Evolutionary conservation across 2,329 filamentous ascomycete species (phyloP).

Genomic region (Xylaria sp.): DNA sequence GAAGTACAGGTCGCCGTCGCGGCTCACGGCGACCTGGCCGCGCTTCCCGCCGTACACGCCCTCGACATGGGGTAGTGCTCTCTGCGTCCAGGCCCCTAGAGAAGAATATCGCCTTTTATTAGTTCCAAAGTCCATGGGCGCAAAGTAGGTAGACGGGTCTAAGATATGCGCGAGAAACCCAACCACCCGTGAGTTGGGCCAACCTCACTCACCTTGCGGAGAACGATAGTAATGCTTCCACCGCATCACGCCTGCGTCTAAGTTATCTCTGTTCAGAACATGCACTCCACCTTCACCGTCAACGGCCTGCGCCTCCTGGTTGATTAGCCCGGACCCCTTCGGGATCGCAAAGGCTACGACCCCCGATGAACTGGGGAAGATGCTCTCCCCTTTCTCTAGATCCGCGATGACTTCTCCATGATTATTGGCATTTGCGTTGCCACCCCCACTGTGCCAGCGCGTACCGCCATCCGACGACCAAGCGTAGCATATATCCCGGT

Average conservation of each 20-base stretch:
- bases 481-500: slow-evolving; percentile 57
- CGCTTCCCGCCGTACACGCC: slow-evolving; percentile 43
- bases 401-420: slow-evolving; percentile 42
- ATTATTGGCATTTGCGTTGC: slow-evolving; percentile 28
- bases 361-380: slow-evolving; percentile 48
- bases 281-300: slow-evolving; percentile 54
- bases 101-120: not conserved
- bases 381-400: slow-evolving; percentile 44
- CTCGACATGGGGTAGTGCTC: slow-evolving; percentile 40
- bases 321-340: slow-evolving; percentile 53
- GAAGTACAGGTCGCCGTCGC: slow-evolving; percentile 44
- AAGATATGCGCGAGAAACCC: too few relatives aligned
- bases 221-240: slow-evolving; percentile 51
- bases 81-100: slow-evolving; percentile 44
- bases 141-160: too few relatives aligned
- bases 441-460: slow-evolving; percentile 52
- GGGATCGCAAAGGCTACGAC: slow-evolving; percentile 53
- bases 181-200: too few relatives aligned
- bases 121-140: too few relatives aligned
- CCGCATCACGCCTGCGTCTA: slow-evolving; percentile 37
- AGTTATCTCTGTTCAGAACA: slow-evolving; percentile 53
- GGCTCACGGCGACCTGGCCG: slow-evolving; percentile 45
- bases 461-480: slow-evolving; percentile 52
- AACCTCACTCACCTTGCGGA: slow-evolving; percentile 35
- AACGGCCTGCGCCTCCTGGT: slow-evolving; percentile 56